Evolutionary conservation across 2,329 filamentous ascomycete species (phyloP), one percentile per base, ranked within the genome.

Genomic region (Fusarium coicis): DNA sequence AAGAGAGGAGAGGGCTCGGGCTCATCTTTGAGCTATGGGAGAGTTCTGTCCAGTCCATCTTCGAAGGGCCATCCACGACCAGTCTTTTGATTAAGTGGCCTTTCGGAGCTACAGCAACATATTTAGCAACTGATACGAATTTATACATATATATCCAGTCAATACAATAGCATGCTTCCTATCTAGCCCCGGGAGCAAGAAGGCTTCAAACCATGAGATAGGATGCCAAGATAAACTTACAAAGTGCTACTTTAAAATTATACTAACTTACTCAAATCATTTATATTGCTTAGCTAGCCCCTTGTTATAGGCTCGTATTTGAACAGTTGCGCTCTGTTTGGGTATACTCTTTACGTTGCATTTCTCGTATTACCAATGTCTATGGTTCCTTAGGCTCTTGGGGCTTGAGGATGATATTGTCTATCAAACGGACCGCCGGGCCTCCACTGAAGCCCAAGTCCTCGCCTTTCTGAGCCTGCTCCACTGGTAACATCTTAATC

Each of bases 401-500:
- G 0, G 88, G 85, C 75, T 87, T 83, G 39, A 96, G 80, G 61
- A 97, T 92, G 73, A 98, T 91, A 79, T 99, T 99, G 80, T 99
- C 96, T 80, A 99, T 98, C 82, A 99, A 84, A 70, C 96, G 88
- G 53, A 99, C 96, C 2, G 91, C 81, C 21, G 93, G 93, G 4
- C 92, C 92, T 7, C 90, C 91, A 62, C 89, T 87, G 68, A 90
- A 90, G 7, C 95, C 95, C 32, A 95, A 82, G 73, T 95, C 91
- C 81, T 98, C 95, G 1, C 88, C 93, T 10, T 89, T 84, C 54
- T 86, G 87, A 2, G 91, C 87, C 57, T 89, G 87, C 79, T 97
- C 93, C 4, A 97, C 85, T 0, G 95, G 93, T 50, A 94, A 80
- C 92, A 99, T 97, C 83, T 93, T 96, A 65, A 99, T 86, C 0